Base-by-base conservation (phyloP, 345 rosid genomes). In the Eutrema japonicum region DNA sequence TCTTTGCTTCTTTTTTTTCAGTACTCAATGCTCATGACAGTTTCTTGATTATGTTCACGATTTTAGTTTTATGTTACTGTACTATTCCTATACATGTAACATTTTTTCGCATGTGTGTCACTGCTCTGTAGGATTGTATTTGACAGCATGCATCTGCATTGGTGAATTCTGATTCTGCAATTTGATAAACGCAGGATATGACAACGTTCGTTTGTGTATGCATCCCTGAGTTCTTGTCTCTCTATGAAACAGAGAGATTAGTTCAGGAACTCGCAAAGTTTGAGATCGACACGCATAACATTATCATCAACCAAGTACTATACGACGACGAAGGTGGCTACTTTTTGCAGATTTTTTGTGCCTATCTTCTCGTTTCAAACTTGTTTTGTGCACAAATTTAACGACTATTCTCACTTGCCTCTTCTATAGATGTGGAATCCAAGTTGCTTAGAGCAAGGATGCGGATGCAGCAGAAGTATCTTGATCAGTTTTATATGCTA, bases 241-340 rank as follows among this genome's bases (percentile, higher is more conserved):
- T 92, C 29, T 92, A 92, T 54, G 99, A 96, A 87, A 96, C 97
- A 16, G 98, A 96, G 80, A 90, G 99, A 80, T 76, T 96, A 72
- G 98, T 96, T 64, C 98, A 96, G 84, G 99, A 96, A 82, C 98
- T 96, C 72, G 82, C 99, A 71, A 96, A 92, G 80, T 92, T 96
- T 54, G 99, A 96, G 86, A 96, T 96, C 5, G 98, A 96, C 73
- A 86, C 99, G 4, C 99, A 90, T 66, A 92, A 96, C 76, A 92
- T 96, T 46, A 90, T 96, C 68, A 90, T 96, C 72, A 96, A 96
- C 86, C 98, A 96, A 88, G 99, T 92, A 45, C 81, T 96, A 62
- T 96, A 77, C 59, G 85, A 87, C 26, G 97, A 96, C 54, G 98
- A 96, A 79, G 99, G 99, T 92, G 63, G 40, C 51, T 50, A 6